phyloP scores from a whole-genome alignment of 106 monocot genomes.

The Dioscorea alata region DNA sequence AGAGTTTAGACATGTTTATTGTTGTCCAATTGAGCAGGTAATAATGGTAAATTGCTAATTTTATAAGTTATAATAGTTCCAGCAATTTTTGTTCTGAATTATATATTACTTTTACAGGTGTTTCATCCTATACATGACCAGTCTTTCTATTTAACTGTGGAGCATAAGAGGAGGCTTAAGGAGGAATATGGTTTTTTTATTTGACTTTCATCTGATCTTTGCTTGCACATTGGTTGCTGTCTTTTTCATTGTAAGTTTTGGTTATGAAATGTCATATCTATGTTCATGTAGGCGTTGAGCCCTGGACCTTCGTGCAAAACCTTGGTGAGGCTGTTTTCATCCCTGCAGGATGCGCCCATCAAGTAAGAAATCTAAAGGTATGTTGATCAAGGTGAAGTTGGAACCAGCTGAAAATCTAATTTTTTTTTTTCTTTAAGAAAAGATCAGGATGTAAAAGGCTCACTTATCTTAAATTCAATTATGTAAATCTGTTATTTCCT shows the following conservation, averaged over 20 bases:
- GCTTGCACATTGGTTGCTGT: background rate
- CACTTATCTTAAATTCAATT: background rate
- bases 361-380: constrained; percentile 83
- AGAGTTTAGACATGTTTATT: constrained; percentile 66
- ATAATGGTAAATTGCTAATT: background rate
- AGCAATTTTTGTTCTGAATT: background rate
- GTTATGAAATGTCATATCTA: too few species aligned
- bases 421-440: background rate
- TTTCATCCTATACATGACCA: constrained; percentile 72
- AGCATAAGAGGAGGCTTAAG: constrained; percentile 69
- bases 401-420: background rate
- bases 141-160: constrained; percentile 53
- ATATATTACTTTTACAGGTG: constrained; percentile 27
- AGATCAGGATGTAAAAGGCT: background rate
- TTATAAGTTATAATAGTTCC: background rate
- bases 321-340: constrained; percentile 86
- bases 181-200: constrained; percentile 57
- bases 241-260: too few species aligned
- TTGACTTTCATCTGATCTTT: background rate
- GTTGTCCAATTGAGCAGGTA: constrained; percentile 55
- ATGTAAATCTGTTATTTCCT: background rate
- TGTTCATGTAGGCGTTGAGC: constrained; percentile 50
- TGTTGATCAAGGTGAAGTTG: background rate
- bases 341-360: constrained; percentile 84
- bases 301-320: constrained; percentile 89